Conservation (phyloP, 1,139 yeast species). For the Zygosaccharomyces pseudobailii region DNA sequence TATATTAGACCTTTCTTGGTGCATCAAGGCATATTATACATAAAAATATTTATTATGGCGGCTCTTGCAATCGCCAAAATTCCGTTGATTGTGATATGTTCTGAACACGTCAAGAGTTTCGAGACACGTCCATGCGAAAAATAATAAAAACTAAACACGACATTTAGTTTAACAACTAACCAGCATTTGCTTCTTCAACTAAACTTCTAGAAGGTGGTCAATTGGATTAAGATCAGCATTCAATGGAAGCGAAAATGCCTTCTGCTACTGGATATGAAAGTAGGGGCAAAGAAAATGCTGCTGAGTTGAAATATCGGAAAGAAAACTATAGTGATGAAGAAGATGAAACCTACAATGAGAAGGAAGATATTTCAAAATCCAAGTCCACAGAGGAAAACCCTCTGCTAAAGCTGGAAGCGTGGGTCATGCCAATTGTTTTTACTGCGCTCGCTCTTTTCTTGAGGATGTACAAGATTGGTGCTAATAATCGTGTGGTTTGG, state of each 20-base stretch:
- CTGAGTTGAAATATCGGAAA: conserved; percentile 12
- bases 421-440: conserved; percentile 51
- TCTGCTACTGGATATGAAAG: conserved; percentile 17
- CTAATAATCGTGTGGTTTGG: conserved; percentile 77
- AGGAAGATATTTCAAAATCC: conserved; percentile 20
- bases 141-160: conserved; percentile 5
- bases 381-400: conserved; percentile 18
- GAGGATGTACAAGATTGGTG: conserved; percentile 71
- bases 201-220: background rate
- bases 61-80: background rate
- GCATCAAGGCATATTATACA: no score
- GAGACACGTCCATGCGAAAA: conserved; percentile 4
- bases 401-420: conserved; percentile 39
- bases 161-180: background rate
- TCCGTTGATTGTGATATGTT: background rate
- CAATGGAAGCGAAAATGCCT: conserved; percentile 14
- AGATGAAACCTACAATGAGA: conserved; percentile 12
- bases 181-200: background rate
- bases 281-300: conserved; percentile 10
- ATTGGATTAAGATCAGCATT: conserved; percentile 1
- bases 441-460: conserved; percentile 66
- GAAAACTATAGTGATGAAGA: conserved; percentile 11
- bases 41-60: background rate
- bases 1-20: no score
- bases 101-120: conserved; percentile 9